Conservation (phyloP, 805 yeast genomes). For the Kluyveromyces starmeri region DNA sequence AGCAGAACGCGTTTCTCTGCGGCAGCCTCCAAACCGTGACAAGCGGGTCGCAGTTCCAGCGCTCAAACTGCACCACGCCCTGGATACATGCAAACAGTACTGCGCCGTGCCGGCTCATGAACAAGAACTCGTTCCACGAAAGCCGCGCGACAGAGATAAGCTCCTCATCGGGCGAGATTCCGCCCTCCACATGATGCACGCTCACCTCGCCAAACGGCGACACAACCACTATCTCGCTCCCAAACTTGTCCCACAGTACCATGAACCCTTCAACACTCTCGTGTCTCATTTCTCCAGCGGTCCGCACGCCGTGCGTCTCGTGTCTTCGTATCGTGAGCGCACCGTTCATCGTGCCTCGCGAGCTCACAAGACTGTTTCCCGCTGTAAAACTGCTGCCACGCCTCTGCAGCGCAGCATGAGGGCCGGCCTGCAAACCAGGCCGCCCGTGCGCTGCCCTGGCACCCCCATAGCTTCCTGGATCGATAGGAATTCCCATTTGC, state of each 20-base stretch:
- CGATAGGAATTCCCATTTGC: constrained; percentile 5
- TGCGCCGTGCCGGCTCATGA: constrained; percentile 2
- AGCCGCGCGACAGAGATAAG: neutral
- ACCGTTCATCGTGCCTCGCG: constrained; percentile 5
- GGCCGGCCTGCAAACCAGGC: neutral
- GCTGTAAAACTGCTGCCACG: constrained; percentile 2
- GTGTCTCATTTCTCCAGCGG: neutral
- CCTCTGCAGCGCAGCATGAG: neutral
- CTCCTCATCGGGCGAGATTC: neutral
- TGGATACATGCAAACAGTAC: neutral
- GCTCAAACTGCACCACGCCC: neutral
- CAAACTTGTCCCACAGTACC: constrained; percentile 2
- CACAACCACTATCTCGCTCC: neutral
- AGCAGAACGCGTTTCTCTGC: neutral
- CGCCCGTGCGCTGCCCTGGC: neutral
- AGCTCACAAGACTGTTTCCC: constrained; percentile 3
- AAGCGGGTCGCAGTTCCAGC: neutral
- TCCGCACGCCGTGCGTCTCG: neutral
- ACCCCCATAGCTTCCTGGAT: neutral
- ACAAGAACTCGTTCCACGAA: constrained; percentile 1
- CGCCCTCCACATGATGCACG: neutral
- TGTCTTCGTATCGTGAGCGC: neutral
- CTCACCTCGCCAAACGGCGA: constrained; percentile 2
- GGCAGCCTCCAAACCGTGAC: constrained; percentile 1
- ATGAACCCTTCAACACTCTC: neutral